A percentile compares a stretch with the other conserved stretches of the same genome.
Evolutionary conservation across 1,284 basidiomycete genomes (phyloP).

Genomic region (Dichomitus squalens): DNA sequence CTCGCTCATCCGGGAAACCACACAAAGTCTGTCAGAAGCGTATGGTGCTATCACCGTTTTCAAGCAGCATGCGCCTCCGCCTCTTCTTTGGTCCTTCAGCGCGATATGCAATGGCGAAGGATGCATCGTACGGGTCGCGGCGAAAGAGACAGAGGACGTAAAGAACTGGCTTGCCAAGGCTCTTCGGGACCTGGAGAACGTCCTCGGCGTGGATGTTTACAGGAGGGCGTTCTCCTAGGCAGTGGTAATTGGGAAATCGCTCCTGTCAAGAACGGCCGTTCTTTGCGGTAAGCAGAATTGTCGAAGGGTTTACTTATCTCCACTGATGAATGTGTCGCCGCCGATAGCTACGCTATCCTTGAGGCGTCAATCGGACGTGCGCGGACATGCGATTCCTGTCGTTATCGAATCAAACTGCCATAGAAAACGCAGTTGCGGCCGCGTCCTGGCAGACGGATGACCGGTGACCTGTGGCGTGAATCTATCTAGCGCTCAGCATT

Average conservation of each 20-base stretch:
- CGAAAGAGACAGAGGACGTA: constrained; percentile 70
- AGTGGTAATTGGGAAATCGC: not conserved
- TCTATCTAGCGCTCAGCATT: no score
- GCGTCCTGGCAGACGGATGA: no score
- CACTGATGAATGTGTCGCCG: no score
- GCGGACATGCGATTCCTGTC: no score
- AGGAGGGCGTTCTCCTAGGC: constrained; percentile 50
- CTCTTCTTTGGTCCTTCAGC: constrained; percentile 81
- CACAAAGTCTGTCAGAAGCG: constrained; percentile 46
- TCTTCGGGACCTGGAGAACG: constrained; percentile 50
- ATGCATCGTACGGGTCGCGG: constrained; percentile 73
- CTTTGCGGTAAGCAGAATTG: not conserved
- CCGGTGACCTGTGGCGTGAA: no score
- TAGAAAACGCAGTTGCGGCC: no score
- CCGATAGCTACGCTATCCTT: no score
- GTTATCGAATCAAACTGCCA: no score
- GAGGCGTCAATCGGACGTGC: no score
- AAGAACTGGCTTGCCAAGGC: constrained; percentile 65
- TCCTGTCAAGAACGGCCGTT: no score
- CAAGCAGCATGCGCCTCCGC: constrained; percentile 52
- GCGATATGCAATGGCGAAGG: constrained; percentile 45
- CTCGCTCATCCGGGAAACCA: constrained; percentile 49
- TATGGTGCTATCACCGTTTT: constrained; percentile 67
- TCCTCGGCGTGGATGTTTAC: constrained; percentile 68
- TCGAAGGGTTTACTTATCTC: not conserved